These are phyloP conservation scores for Paraphoma chrysanthemicola DNA, from an alignment of 2,329 filamentous ascomycete species.

Conservation along the genomic window DNA sequence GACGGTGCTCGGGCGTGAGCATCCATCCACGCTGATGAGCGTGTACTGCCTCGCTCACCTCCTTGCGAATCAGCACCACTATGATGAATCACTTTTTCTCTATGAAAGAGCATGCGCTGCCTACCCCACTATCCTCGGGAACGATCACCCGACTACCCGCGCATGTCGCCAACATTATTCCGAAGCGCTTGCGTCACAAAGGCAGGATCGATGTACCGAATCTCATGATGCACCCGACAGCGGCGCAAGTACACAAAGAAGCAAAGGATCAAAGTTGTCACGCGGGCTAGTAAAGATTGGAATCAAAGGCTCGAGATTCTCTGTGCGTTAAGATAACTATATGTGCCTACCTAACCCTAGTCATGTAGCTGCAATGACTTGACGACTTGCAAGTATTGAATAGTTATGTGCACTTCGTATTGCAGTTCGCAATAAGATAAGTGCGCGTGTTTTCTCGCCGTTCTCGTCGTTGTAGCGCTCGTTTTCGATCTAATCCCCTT, in stretches of 20 bases:
- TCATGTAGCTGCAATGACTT: background rate
- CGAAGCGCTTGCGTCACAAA: background rate
- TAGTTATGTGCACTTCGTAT: too few relatives aligned
- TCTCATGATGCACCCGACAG: background rate
- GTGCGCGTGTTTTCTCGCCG: too few relatives aligned
- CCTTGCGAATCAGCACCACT: too few relatives aligned
- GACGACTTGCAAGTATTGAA: too few relatives aligned
- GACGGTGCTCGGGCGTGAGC: too few relatives aligned
- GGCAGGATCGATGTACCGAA: background rate
- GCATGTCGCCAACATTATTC: background rate
- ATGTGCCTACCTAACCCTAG: background rate
- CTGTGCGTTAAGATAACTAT: background rate
- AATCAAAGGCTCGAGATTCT: background rate
- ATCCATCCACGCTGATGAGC: too few relatives aligned
- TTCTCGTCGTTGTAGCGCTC: too few relatives aligned
- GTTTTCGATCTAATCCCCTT: too few relatives aligned
- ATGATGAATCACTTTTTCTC: background rate
- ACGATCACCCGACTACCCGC: background rate
- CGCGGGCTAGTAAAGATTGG: background rate
- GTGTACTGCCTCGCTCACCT: too few relatives aligned
- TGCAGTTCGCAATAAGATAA: too few relatives aligned
- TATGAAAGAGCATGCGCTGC: background rate
- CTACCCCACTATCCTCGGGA: too few relatives aligned
- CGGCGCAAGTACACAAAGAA: background rate
- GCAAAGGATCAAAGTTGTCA: background rate